Conservation (phyloP, 257 asterid species). For the Jacaranda mimosifolia region DNA sequence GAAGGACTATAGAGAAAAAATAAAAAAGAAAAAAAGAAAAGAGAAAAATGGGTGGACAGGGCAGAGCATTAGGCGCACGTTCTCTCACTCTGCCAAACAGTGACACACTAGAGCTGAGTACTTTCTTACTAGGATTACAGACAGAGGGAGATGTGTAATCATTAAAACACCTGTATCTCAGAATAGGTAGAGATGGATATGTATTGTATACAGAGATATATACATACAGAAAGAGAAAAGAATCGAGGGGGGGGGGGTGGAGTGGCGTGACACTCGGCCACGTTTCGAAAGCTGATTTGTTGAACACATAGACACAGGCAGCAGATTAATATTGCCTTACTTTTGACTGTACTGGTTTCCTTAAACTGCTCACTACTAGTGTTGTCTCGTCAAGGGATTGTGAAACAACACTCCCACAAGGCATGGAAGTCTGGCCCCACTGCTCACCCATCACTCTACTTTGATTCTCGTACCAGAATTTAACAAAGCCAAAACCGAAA, state of each 20-base stretch:
- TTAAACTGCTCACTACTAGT: not conserved
- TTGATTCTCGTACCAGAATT: no score
- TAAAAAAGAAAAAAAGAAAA: no score
- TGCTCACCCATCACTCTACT: no score
- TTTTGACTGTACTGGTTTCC: slow-evolving; percentile 10
- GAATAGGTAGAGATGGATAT: not conserved
- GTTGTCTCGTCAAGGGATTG: slow-evolving; percentile 9
- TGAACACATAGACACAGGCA: not conserved
- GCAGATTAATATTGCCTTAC: no score
- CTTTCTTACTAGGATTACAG: slow-evolving; percentile 5
- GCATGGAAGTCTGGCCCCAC: not conserved
- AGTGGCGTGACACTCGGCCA: slow-evolving; percentile 30
- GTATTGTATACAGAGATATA: not conserved
- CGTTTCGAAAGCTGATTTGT: slow-evolving; percentile 44
- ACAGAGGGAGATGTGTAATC: not conserved
- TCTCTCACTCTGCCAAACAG: slow-evolving; percentile 25
- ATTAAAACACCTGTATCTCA: slow-evolving; percentile 29
- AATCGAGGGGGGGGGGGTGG: not conserved
- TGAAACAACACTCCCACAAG: slow-evolving; percentile 28
- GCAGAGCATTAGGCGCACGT: slow-evolving; percentile 18
- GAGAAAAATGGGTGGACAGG: not conserved
- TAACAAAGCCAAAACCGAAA: no score
- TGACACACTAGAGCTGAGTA: not conserved
- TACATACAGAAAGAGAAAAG: not conserved
- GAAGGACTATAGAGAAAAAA: slow-evolving; percentile 24